phyloP scores from a whole-genome alignment of 768 basidiomycete genomes.

The Symmetrospora coprosmae region DNA sequence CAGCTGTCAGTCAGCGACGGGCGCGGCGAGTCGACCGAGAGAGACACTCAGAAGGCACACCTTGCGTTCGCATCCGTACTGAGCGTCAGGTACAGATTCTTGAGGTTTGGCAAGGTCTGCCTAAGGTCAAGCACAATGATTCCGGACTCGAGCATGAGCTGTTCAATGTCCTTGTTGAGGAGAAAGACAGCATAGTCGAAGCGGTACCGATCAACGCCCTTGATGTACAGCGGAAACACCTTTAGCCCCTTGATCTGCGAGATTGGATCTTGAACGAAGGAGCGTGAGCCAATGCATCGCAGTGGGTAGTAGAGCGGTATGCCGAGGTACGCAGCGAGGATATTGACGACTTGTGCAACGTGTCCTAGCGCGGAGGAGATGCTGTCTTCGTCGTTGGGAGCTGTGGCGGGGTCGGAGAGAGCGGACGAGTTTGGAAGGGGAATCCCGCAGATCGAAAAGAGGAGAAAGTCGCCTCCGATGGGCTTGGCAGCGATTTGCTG shows the following conservation, averaged over 20 bases:
- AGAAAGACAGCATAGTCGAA: slow-evolving; percentile 97
- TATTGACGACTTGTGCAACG: slow-evolving; percentile 69
- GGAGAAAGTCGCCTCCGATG: too few relatives aligned
- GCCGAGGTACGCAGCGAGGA: slow-evolving; percentile 64
- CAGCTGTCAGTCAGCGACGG: too few relatives aligned
- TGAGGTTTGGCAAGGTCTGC: slow-evolving; percentile 85
- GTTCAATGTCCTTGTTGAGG: slow-evolving; percentile 91
- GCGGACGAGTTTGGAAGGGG: slow-evolving; percentile 82
- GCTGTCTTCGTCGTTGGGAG: slow-evolving; percentile 57
- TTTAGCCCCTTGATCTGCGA: slow-evolving; percentile 89
- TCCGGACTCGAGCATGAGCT: slow-evolving; percentile 57
- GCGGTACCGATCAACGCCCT: slow-evolving; percentile 86
- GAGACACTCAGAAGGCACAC: too few relatives aligned
- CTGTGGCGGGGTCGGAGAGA: slow-evolving; percentile 48
- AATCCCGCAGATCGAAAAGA: slow-evolving; percentile 70
- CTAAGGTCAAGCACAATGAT: slow-evolving; percentile 80
- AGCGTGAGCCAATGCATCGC: slow-evolving; percentile 76
- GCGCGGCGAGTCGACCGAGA: too few relatives aligned
- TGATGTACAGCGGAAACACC: slow-evolving; percentile 90
- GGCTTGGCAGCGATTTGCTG: slow-evolving; percentile 38
- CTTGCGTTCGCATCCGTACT: not conserved
- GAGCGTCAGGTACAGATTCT: slow-evolving; percentile 23
- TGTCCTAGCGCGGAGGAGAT: slow-evolving; percentile 83
- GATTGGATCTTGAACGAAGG: slow-evolving; percentile 79
- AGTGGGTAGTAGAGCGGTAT: slow-evolving; percentile 72